These are phyloP conservation scores for Ceratobasidium sp. DNA, from an alignment of 1,284 basidiomycete species.

Conservation along the genomic window DNA sequence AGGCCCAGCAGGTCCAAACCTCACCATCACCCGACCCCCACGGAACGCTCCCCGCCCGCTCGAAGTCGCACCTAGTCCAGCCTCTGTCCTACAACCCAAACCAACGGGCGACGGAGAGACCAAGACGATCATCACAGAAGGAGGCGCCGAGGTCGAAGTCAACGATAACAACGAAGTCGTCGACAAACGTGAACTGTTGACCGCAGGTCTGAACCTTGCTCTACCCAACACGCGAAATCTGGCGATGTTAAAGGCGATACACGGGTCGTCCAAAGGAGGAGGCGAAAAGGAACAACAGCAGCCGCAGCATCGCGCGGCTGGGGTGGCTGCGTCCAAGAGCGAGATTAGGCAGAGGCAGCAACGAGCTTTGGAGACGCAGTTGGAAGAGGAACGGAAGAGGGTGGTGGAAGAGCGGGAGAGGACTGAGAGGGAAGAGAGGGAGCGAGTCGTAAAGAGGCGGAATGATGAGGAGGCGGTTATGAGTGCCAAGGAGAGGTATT, in stretches of 20 bases:
- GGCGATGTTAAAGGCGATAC: constrained; percentile 52
- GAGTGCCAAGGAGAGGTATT: constrained; percentile 80
- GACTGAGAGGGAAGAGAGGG: constrained; percentile 61
- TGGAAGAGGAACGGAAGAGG: constrained; percentile 77
- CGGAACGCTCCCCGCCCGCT: constrained; percentile 64
- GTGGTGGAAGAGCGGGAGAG: constrained; percentile 58
- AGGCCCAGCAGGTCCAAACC: constrained; percentile 57
- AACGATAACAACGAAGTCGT: constrained; percentile 99
- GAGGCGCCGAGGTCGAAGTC: constrained; percentile 91
- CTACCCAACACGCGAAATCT: constrained; percentile 79
- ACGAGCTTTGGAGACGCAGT: constrained; percentile 78
- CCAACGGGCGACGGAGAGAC: constrained; percentile 71
- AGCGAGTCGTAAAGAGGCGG: constrained; percentile 61
- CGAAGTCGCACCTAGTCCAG: constrained; percentile 48
- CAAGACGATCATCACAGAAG: constrained; percentile 73
- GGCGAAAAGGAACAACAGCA: constrained; percentile 59
- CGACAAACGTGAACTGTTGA: constrained; percentile 92
- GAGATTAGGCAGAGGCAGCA: constrained; percentile 86
- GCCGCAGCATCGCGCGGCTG: constrained; percentile 77
- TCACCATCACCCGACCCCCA: constrained; percentile 72
- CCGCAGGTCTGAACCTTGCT: constrained; percentile 92
- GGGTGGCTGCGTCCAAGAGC: constrained; percentile 78
- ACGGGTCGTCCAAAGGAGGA: constrained; percentile 53
- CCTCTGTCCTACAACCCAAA: constrained; percentile 60
- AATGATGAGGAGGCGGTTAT: constrained; percentile 79